Conservation (phyloP, 805 yeast genomes). For the Yamadazyma ubonensis region DNA sequence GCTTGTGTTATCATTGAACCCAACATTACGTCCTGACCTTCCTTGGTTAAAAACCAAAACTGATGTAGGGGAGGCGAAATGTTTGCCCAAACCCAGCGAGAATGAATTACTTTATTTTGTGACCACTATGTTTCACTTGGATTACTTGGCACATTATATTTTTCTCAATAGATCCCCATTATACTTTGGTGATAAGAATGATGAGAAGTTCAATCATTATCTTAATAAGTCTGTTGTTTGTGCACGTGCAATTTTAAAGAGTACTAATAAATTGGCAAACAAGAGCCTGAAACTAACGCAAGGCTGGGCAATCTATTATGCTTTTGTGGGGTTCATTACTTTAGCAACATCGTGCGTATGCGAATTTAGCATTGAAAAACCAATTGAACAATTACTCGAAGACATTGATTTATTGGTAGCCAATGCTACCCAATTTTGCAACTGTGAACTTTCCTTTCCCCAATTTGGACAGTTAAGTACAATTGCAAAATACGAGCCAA, state of each 20-base stretch:
- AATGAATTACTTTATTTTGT: background rate
- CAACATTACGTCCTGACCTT: slow-evolving; percentile 19
- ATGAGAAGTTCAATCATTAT: slow-evolving; percentile 16
- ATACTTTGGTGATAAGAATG: slow-evolving; percentile 15
- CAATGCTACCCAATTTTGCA: slow-evolving; percentile 16
- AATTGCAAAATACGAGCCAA: slow-evolving; percentile 13
- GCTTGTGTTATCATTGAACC: slow-evolving; percentile 20
- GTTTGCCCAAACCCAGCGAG: background rate
- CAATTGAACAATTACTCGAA: background rate
- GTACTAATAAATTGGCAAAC: slow-evolving; percentile 14
- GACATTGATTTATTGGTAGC: slow-evolving; percentile 26
- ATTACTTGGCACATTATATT: slow-evolving; percentile 25
- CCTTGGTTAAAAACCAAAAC: slow-evolving; percentile 1
- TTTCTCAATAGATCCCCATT: slow-evolving; percentile 30
- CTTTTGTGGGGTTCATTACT: slow-evolving; percentile 24
- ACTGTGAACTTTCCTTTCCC: slow-evolving; percentile 1
- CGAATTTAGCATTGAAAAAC: slow-evolving; percentile 13
- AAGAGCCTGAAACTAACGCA: slow-evolving; percentile 18
- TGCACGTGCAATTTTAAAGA: slow-evolving; percentile 26
- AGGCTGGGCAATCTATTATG: slow-evolving; percentile 22
- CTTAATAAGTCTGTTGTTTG: slow-evolving; percentile 26
- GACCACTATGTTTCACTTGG: background rate
- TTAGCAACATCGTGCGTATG: slow-evolving; percentile 24
- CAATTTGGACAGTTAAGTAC: background rate
- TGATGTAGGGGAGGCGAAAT: background rate